Conservation (phyloP, 169 alveolate genomes). For the Eimeria nieschulzi region DNA sequence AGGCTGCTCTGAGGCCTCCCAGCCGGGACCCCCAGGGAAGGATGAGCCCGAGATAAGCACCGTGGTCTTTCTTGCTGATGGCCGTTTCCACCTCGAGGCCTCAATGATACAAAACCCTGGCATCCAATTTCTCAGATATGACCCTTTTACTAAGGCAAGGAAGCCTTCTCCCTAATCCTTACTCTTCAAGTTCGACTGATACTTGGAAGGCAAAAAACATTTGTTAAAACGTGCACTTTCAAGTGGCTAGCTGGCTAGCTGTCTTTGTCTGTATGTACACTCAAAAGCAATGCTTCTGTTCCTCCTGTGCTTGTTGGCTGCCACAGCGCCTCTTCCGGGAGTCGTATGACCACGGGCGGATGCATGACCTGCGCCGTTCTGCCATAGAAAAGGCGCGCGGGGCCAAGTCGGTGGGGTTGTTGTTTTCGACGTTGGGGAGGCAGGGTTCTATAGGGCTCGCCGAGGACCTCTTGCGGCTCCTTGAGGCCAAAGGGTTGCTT, state of each 20-base stretch:
- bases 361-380: conserved; percentile 69
- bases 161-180: no score
- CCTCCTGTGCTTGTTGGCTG: background rate
- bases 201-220: background rate
- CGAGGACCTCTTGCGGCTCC: conserved; percentile 84
- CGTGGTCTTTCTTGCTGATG: conserved; percentile 96
- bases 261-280: background rate
- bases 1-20: background rate
- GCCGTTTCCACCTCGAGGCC: conserved; percentile 99
- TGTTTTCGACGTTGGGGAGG: conserved; percentile 94
- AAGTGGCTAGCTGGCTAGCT: background rate
- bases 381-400: conserved; percentile 80
- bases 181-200: no score
- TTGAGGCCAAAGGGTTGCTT: conserved; percentile 81
- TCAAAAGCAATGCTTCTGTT: background rate
- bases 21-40: conserved; percentile 1
- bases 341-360: conserved; percentile 73
- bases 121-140: conserved; percentile 90
- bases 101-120: conserved; percentile 98
- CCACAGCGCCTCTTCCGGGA: conserved; percentile 65
- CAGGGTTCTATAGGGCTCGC: conserved; percentile 91
- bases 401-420: conserved; percentile 84
- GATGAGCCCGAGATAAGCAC: conserved; percentile 68
- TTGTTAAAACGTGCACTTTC: background rate
- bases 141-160: conserved; percentile 75